Conservation (phyloP, 2,329 filamentous ascomycete species). For the Lasiodiplodia hormozganensis region DNA sequence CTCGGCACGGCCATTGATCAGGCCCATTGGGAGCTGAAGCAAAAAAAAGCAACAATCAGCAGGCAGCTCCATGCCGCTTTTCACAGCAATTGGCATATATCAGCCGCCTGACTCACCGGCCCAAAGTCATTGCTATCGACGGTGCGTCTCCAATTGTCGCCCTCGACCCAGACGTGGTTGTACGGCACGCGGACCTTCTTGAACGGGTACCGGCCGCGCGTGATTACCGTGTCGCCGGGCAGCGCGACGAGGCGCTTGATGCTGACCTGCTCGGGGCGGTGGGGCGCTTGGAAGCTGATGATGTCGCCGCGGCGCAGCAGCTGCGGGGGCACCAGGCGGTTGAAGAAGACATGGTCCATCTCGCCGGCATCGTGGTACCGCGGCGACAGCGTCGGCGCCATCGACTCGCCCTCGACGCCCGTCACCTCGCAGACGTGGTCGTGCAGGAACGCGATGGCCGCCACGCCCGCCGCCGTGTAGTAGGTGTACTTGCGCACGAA, state of each 20-base stretch:
- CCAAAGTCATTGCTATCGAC: conserved; percentile 91
- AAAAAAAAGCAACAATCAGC: neutral
- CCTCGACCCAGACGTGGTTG: conserved; percentile 94
- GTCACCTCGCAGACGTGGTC: conserved; percentile 20
- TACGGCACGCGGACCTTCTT: conserved; percentile 69
- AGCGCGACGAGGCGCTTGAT: conserved; percentile 86
- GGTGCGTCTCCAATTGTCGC: conserved; percentile 77
- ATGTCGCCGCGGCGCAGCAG: conserved; percentile 52
- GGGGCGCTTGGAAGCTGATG: conserved; percentile 60
- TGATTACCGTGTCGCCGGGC: conserved; percentile 75
- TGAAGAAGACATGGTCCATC: conserved; percentile 48
- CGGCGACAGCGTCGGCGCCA: conserved; percentile 55
- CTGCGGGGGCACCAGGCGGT: conserved; percentile 36
- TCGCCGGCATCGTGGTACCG: conserved; percentile 47
- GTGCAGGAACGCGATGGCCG: neutral
- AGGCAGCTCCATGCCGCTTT: neutral
- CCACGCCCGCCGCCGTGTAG: neutral
- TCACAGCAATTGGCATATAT: too few relatives aligned
- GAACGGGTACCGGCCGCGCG: conserved; percentile 41
- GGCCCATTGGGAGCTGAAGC: conserved; percentile 65
- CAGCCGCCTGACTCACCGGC: conserved; percentile 55
- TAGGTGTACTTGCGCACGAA: neutral
- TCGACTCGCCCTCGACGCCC: conserved; percentile 49
- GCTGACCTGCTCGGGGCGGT: conserved; percentile 70
- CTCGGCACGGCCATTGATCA: conserved; percentile 78